A percentile compares a stretch with the other conserved stretches of the same genome.
phyloP scores from a whole-genome alignment of 192 early-diverging fungal species.

The Backusella westeae region DNA sequence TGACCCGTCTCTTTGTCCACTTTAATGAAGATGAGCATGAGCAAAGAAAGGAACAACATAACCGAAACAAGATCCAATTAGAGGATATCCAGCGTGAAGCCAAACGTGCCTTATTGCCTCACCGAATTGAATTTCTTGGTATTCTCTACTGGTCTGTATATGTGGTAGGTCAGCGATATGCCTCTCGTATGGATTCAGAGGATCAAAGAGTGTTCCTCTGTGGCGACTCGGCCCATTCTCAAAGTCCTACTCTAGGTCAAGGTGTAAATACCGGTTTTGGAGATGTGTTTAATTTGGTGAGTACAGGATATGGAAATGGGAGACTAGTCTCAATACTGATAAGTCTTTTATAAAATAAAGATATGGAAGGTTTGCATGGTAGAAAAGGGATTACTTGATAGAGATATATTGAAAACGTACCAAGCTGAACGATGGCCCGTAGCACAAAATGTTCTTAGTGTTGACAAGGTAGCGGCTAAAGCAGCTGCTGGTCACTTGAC shows the following conservation, averaged over 20 bases:
- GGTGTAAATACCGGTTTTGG: slow-evolving; percentile 35
- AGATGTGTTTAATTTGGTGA: slow-evolving; percentile 32
- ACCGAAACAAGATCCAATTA: slow-evolving; percentile 31
- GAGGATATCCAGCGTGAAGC: slow-evolving; percentile 33
- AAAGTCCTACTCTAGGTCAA: slow-evolving; percentile 33
- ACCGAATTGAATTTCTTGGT: slow-evolving; percentile 29
- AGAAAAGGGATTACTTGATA: slow-evolving; percentile 8
- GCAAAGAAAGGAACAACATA: slow-evolving; percentile 23
- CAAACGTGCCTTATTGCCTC: slow-evolving; percentile 24
- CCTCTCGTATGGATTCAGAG: slow-evolving; percentile 7
- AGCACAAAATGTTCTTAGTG: slow-evolving; percentile 21
- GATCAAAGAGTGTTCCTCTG: slow-evolving; percentile 18
- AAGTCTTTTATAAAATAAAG: neutral
- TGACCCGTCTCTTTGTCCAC: slow-evolving; percentile 32
- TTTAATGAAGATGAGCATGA: slow-evolving; percentile 26
- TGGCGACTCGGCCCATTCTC: slow-evolving; percentile 30
- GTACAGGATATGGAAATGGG: neutral
- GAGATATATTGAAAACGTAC: slow-evolving; percentile 13
- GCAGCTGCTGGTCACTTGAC: slow-evolving; percentile 9
- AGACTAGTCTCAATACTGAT: neutral
- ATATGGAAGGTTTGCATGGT: slow-evolving; percentile 31
- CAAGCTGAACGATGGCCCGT: slow-evolving; percentile 15
- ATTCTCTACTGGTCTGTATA: slow-evolving; percentile 29
- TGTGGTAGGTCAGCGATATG: slow-evolving; percentile 26
- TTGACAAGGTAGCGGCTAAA: slow-evolving; percentile 28